Evolutionary conservation across 2,329 filamentous ascomycete species (phyloP), one percentile per base, ranked within the genome.

Genomic region (Cladophialophora yegresii): DNA sequence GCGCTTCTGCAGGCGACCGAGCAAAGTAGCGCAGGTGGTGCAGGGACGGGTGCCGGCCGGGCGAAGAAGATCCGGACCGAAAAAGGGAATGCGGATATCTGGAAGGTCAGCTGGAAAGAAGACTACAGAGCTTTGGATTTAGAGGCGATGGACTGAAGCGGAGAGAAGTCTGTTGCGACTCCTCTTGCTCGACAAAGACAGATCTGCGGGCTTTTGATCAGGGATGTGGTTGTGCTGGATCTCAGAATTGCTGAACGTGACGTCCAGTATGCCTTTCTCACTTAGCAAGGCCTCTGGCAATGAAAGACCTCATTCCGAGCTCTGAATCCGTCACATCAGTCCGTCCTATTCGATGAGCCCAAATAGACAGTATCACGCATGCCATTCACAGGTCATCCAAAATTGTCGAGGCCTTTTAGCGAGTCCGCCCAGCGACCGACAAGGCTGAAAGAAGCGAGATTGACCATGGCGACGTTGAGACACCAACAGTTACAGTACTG

Each of bases 1-100:
- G 87, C 88, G 2, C 85, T 90, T 78, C 74, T 87, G 62, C 78
- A 80, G 51, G 77, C 85, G 30, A 81, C 78, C 57, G 77, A 77
- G 50, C 63, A 66, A 49, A 75, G 77, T 32, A 72, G 70, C 2
- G 23, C 49, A 28, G 33, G 49, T 33, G 26, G 23, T 22, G 22
- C 20, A 20, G 47, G 20, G 9, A 26, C 20, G 9, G n/a, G 36
- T 43, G 36, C 36, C 13, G n/a, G n/a, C 36, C 36, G 36, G 36
- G 36, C 49, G 8, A 61, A 67, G 47, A 62, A 62, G 57, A 58
- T 59, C 47, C 63, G 64, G 61, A 50, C 64, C 5, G 62, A 64
- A 2, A 63, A 65, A 54, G 66, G 62, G 20, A 69, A 64, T 56
- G 58, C 55, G 54, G 66, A 67, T 50, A 68, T 66, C 40, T 68